Conservation (phyloP, 331 rosid genomes). For the Pyracantha coccinea region DNA sequence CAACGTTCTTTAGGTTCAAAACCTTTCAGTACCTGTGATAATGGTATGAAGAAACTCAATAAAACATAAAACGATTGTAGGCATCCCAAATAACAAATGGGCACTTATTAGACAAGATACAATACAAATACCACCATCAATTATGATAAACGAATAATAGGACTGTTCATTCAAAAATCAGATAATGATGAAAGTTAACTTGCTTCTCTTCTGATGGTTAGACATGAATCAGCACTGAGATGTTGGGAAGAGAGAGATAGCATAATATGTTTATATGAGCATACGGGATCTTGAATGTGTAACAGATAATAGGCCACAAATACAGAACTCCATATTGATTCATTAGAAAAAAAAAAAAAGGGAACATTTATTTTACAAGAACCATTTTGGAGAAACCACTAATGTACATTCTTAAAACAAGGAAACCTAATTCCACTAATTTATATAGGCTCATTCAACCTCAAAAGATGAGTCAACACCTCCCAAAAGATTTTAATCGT, state of each 20-base stretch:
- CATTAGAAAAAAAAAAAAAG: not conserved
- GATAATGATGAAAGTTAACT: not conserved
- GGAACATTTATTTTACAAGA: not conserved
- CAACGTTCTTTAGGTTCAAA: slow-evolving; percentile 87
- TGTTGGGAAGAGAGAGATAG: not conserved
- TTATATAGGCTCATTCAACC: not conserved
- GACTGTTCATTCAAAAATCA: not conserved
- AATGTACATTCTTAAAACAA: not conserved
- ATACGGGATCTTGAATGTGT: not conserved
- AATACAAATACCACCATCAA: not conserved
- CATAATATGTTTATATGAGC: not conserved
- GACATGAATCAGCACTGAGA: not conserved
- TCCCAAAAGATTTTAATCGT: slow-evolving; percentile 90
- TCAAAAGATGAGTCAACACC: slow-evolving; percentile 36
- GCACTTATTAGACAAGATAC: not conserved
- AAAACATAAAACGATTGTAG: slow-evolving; percentile 1
- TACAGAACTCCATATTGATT: not conserved
- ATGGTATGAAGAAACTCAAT: slow-evolving; percentile 6
- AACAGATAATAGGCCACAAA: not conserved
- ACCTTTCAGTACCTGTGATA: slow-evolving; percentile 56
- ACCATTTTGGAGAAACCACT: not conserved
- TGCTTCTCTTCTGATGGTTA: not conserved
- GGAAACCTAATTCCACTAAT: not conserved
- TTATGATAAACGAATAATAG: not conserved
- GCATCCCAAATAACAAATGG: not conserved